Conservation (phyloP, 2,329 filamentous ascomycete genomes). For the Penicillium sumatraense region DNA sequence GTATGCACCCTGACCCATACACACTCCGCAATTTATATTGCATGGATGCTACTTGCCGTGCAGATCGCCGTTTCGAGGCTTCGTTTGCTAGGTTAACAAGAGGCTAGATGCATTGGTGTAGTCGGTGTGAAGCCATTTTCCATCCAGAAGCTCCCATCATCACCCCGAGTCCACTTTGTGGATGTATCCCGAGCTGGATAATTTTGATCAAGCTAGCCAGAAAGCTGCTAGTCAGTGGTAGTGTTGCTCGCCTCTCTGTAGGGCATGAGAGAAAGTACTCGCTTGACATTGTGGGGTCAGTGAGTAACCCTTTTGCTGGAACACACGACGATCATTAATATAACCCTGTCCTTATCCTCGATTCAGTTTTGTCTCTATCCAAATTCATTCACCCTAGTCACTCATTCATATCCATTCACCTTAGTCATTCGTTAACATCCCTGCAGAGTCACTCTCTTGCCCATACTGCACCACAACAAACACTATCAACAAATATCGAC, state of each 20-base stretch:
- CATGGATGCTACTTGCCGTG: background rate
- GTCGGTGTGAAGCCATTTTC: background rate
- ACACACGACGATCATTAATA: background rate
- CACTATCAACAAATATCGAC: background rate
- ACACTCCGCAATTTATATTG: background rate
- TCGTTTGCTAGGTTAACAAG: background rate
- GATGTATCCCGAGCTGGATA: background rate
- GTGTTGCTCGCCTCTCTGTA: too few species aligned
- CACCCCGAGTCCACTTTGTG: background rate
- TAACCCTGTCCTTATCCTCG: background rate
- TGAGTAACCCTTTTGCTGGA: background rate
- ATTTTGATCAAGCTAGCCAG: background rate
- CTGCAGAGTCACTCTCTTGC: background rate
- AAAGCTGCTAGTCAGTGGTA: background rate
- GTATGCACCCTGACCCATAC: background rate
- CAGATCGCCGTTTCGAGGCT: background rate
- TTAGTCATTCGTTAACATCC: background rate
- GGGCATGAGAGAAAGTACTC: too few species aligned
- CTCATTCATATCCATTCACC: background rate
- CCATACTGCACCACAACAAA: background rate
- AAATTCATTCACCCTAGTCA: background rate
- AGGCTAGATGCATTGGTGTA: background rate
- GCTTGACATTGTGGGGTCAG: too few species aligned
- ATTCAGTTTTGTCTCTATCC: background rate
- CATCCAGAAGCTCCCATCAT: background rate